phyloP scores from a whole-genome alignment of 768 basidiomycete species.

The Leccinum truebloodii region DNA sequence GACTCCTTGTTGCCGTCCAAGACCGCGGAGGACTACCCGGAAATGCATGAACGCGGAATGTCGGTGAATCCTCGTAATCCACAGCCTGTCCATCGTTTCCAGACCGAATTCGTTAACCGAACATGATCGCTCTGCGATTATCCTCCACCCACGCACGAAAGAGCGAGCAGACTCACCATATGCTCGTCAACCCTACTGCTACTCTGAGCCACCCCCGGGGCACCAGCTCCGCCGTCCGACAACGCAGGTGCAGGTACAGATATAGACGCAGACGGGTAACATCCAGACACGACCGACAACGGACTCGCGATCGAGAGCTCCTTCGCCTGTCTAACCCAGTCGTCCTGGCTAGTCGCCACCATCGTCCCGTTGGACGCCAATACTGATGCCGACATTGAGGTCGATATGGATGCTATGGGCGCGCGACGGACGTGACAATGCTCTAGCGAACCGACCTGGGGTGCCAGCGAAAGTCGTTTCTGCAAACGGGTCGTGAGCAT shows the following conservation, averaged over 20 bases:
- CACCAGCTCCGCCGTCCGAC: not conserved
- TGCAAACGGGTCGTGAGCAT: constrained; percentile 23
- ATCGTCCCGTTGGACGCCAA: not conserved
- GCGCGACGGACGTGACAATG: constrained; percentile 29
- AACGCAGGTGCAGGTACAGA: not conserved
- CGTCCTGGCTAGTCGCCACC: constrained; percentile 51
- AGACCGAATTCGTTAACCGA: not conserved
- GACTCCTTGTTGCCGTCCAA: constrained; percentile 14
- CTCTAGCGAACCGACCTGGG: constrained; percentile 26
- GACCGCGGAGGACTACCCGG: constrained; percentile 12
- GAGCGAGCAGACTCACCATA: constrained; percentile 42
- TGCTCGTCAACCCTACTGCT: constrained; percentile 41
- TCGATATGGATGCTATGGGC: constrained; percentile 21
- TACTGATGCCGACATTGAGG: not conserved
- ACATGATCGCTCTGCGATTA: not conserved
- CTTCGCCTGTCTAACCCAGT: constrained; percentile 74
- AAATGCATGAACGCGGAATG: constrained; percentile 13
- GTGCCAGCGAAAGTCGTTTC: constrained; percentile 59
- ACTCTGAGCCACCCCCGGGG: constrained; percentile 6
- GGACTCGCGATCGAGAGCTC: constrained; percentile 55
- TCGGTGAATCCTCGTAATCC: constrained; percentile 24
- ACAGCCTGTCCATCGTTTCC: constrained; percentile 19
- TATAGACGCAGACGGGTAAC: constrained; percentile 3
- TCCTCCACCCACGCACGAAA: not conserved
- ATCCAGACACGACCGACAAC: constrained; percentile 17